Conservation (phyloP, 116 monocot genomes). For the Posidonia oceanica region DNA sequence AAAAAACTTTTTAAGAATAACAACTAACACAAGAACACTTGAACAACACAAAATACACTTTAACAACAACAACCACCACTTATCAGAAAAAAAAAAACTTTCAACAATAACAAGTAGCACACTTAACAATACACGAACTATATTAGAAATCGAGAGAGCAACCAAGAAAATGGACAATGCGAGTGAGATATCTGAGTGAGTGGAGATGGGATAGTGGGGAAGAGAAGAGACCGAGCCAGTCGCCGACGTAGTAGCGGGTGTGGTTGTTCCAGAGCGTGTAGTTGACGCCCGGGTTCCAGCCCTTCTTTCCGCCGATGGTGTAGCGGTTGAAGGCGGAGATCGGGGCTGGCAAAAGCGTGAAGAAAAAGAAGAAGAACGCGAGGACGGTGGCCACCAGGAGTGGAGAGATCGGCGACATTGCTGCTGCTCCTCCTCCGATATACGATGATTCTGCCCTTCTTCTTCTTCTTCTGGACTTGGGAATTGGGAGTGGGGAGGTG, state of each 20-base stretch:
- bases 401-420: neutral
- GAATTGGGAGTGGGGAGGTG: no score
- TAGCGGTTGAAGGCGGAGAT: constrained; percentile 27
- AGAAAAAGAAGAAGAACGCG: neutral
- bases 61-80: no score
- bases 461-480: no score
- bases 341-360: neutral
- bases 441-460: neutral
- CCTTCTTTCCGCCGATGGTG: constrained; percentile 52
- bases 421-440: neutral
- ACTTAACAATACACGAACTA: no score
- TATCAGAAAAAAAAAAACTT: no score
- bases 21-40: no score
- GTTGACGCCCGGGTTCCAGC: constrained; percentile 78
- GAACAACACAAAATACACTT: no score
- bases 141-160: no score
- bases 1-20: no score
- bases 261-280: constrained; percentile 68
- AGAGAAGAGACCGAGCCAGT: constrained; percentile 70
- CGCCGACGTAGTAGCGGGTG: constrained; percentile 59
- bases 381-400: neutral
- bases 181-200: neutral
- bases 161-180: neutral
- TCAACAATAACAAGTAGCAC: no score
- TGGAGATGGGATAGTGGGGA: neutral